Evolutionary conservation across 2,329 filamentous ascomycete species (phyloP), one percentile per base, ranked within the genome.

Genomic region (Pseudohalonectria lignicola): DNA sequence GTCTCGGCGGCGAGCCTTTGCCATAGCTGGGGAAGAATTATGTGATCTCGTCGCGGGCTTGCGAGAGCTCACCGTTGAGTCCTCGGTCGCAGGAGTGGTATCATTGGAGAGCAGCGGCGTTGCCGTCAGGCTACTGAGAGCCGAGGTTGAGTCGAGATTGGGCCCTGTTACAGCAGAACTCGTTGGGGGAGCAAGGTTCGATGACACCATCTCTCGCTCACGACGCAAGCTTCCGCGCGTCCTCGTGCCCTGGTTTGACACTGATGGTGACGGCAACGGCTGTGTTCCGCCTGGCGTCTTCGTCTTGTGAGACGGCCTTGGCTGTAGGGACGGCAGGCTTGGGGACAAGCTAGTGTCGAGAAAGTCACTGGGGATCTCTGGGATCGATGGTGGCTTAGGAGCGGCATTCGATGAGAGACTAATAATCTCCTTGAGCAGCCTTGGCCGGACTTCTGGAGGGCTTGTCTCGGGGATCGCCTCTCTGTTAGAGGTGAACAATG

Each of bases 51-150:
- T n/a, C n/a, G n/a, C n/a, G n/a, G n/a, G n/a, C n/a, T n/a, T n/a
- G n/a, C n/a, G n/a, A 40, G 5, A 23, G 41, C 50, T 18, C 43
- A 47, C 11, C 37, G 39, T 37, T 32, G 61, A 61, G 4, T 54
- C 53, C 23, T 55, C 54, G 2, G 54, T 63, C 13, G 48, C 53
- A 1, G 60, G 56, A 3, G 59, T 59, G 4, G 56, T 60, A 26
- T 57, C 55, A 26, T 50, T 51, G 2, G 62, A 62, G 3, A 56
- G 44, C 1, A 45, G 43, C 3, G 66, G 64, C 0, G 66, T 67
- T 1, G 52, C 49, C 2, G 60, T 59, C 12, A 67, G 43, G 17
- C 54, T 46, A 39, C 61, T 67, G 10, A 69, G 49, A 5, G 55
- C 59, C 3, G 65, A 67, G 3, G 55, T 57, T 19, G 31, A 21